Percentiles rank a stretch among this genome's conserved stretches.
Conservation (phyloP, 2,329 filamentous ascomycete genomes). For the Clarireedia sp. region DNA sequence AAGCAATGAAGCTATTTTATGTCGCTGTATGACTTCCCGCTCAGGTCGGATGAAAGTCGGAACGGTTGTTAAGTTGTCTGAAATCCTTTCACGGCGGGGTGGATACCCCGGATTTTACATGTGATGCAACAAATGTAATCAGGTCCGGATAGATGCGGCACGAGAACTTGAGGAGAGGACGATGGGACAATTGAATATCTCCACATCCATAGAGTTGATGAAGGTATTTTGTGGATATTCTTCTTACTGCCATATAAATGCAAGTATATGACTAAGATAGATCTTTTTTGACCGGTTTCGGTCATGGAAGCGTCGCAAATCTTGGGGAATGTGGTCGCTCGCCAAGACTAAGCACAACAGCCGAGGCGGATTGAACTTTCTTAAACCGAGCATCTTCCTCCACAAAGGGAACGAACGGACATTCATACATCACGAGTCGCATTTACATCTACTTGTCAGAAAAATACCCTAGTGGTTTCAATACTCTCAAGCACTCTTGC, state of each 20-base stretch:
- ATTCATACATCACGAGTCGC: neutral
- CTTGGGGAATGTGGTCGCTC: neutral
- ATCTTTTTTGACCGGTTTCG: neutral
- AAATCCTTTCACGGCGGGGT: neutral
- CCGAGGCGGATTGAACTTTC: constrained; percentile 4
- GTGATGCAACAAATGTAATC: neutral
- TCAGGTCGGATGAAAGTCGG: no score
- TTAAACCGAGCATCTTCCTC: constrained; percentile 5
- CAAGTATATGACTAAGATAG: neutral
- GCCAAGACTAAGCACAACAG: neutral
- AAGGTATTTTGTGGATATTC: no score
- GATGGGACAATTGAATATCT: no score
- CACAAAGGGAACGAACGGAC: neutral
- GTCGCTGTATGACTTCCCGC: no score
- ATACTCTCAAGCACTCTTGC: neutral
- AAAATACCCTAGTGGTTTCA: neutral
- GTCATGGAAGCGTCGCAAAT: neutral
- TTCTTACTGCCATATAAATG: neutral
- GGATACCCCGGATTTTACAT: constrained; percentile 8
- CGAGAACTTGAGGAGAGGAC: no score
- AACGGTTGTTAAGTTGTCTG: no score
- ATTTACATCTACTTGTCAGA: neutral
- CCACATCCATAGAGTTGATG: no score
- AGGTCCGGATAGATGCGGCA: neutral
- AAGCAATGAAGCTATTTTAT: no score